A percentile compares a stretch with the other conserved stretches of the same genome.
phyloP scores from a whole-genome alignment of 23 red algal genomes.

The Rhodosorus marinus region DNA sequence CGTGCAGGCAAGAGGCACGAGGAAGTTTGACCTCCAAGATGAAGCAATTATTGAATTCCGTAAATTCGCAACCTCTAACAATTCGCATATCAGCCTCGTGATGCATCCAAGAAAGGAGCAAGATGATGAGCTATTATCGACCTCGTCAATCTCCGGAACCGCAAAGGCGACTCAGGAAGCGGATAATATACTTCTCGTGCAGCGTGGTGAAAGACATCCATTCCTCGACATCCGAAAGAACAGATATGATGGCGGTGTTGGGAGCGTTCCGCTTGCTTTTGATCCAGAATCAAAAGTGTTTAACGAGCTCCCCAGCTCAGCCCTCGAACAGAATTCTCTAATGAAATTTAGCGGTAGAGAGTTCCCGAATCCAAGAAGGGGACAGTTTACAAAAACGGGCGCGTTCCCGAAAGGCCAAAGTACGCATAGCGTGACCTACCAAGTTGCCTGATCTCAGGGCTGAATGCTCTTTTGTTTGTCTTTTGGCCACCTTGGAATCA shows the following conservation, averaged over 20 bases:
- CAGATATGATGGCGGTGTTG: conserved; percentile 44
- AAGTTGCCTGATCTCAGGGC: too few species aligned
- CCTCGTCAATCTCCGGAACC: conserved; percentile 52
- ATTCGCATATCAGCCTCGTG: conserved; percentile 65
- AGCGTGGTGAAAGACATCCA: conserved; percentile 15
- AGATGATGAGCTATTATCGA: conserved; percentile 33
- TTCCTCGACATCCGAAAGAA: conserved; percentile 55
- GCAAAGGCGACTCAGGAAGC: conserved; percentile 82
- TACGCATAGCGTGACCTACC: too few species aligned
- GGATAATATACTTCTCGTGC: conserved; percentile 78
- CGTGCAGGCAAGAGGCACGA: background rate
- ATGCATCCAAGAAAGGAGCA: conserved; percentile 64
- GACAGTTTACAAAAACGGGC: too few species aligned
- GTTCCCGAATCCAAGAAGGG: too few species aligned
- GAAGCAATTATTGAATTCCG: conserved; percentile 43
- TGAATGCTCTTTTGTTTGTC: too few species aligned
- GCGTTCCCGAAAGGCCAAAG: too few species aligned
- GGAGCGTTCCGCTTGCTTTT: conserved; percentile 25
- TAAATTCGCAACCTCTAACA: conserved; percentile 24
- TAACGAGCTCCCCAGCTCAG: too few species aligned
- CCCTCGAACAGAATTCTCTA: too few species aligned
- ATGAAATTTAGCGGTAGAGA: too few species aligned
- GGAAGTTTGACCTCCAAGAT: conserved; percentile 62
- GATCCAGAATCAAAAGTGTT: too few species aligned
- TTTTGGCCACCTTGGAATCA: too few species aligned